phyloP scores from a whole-genome alignment of 495 filamentous ascomycete species.

The Trichocladium uniseriatum region DNA sequence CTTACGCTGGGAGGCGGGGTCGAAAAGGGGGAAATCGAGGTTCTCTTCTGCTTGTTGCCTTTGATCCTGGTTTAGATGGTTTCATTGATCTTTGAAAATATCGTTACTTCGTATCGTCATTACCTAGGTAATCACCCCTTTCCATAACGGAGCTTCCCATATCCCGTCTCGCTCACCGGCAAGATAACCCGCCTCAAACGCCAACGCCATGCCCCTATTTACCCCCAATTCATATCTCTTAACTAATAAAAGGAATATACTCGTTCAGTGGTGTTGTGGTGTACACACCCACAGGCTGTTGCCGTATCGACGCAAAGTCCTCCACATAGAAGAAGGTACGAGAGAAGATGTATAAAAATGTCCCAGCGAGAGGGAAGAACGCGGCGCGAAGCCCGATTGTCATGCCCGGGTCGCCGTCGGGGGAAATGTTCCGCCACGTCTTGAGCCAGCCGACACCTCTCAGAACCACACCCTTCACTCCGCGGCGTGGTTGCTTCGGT shows the following conservation, averaged over 20 bases:
- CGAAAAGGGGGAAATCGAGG: too few species aligned
- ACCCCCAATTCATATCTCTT: too few species aligned
- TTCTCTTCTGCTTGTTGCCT: too few species aligned
- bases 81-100: too few species aligned
- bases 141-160: too few species aligned
- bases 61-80: too few species aligned
- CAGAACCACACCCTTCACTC: not conserved
- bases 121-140: too few species aligned
- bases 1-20: too few species aligned
- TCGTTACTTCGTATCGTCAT: too few species aligned
- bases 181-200: conserved; percentile 57
- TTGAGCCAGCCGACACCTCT: not conserved
- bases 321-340: conserved; percentile 2
- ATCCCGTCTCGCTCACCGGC: too few species aligned
- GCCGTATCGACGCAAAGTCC: not conserved
- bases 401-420: conserved; percentile 7
- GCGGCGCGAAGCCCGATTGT: not conserved
- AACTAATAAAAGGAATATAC: conserved; percentile 3
- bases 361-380: not conserved
- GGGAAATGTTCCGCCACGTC: not conserved
- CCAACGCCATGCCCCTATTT: conserved; percentile 54
- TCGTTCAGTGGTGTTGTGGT: not conserved
- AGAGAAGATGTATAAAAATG: not conserved
- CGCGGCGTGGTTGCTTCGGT: too few species aligned
- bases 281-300: conserved; percentile 2